Evolutionary conservation across 2,329 filamentous ascomycete species (phyloP).

Genomic region (Colletotrichum sp.): DNA sequence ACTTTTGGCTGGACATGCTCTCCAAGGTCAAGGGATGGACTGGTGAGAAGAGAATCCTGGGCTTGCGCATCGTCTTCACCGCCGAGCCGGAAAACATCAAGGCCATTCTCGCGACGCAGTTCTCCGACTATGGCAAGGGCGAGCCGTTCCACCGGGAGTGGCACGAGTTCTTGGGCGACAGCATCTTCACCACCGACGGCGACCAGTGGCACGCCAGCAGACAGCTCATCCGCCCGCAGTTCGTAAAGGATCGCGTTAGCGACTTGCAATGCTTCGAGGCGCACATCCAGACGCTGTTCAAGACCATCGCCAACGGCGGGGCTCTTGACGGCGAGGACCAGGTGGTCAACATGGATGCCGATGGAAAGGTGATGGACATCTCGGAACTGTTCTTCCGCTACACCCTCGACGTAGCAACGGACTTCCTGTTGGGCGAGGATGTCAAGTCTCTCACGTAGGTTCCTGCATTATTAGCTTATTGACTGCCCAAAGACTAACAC

Average conservation of each 20-base stretch:
- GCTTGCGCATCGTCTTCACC: constrained; percentile 73
- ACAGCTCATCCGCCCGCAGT: constrained; percentile 85
- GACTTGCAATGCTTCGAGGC: constrained; percentile 83
- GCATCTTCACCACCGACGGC: constrained; percentile 83
- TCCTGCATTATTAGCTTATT: not conserved
- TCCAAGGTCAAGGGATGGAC: constrained; percentile 54
- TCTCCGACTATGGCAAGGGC: constrained; percentile 84
- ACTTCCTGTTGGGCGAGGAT: constrained; percentile 83
- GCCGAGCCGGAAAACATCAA: constrained; percentile 90
- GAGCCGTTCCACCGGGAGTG: constrained; percentile 76
- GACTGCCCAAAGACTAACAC: not conserved
- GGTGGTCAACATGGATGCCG: constrained; percentile 65
- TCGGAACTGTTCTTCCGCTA: constrained; percentile 83
- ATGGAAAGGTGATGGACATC: constrained; percentile 71
- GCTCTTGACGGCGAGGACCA: constrained; percentile 65
- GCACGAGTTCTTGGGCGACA: constrained; percentile 76
- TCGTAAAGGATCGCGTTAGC: constrained; percentile 82
- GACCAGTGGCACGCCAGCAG: constrained; percentile 79
- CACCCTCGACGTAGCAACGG: constrained; percentile 84
- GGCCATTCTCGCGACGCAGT: constrained; percentile 86
- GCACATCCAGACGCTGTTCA: constrained; percentile 77
- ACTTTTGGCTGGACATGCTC: constrained; percentile 66
- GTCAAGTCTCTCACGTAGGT: constrained; percentile 65
- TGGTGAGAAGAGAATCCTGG: constrained; percentile 60
- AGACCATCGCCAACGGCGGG: constrained; percentile 65